phyloP scores from a whole-genome alignment of 1,284 basidiomycete genomes.

The Veloboletus limbatus region DNA sequence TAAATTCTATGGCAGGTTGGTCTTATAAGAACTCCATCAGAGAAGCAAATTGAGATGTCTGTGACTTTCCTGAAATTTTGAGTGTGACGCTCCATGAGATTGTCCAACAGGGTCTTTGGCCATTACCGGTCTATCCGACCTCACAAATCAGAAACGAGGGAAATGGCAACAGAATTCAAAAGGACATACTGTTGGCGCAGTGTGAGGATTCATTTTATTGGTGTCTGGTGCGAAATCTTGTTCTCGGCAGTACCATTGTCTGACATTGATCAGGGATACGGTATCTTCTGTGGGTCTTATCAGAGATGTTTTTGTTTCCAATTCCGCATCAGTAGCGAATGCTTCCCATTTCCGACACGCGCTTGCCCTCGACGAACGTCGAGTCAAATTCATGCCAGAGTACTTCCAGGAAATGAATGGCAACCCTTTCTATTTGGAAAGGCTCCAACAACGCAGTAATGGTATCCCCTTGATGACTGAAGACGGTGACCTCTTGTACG shows the following conservation, averaged over 20 bases:
- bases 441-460: no score
- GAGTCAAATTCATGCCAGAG: slow-evolving; percentile 40
- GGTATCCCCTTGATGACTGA: no score
- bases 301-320: slow-evolving; percentile 16
- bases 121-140: slow-evolving; percentile 24
- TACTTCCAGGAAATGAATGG: slow-evolving; percentile 24
- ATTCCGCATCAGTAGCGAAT: slow-evolving; percentile 14
- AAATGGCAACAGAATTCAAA: slow-evolving; percentile 29
- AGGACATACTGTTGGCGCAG: slow-evolving; percentile 26
- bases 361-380: slow-evolving; percentile 37
- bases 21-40: slow-evolving; percentile 2
- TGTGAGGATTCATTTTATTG: slow-evolving; percentile 36
- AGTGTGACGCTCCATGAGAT: no score
- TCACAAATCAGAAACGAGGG: neutral
- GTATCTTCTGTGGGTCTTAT: slow-evolving; percentile 35
- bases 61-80: no score
- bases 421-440: no score
- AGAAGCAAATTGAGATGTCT: neutral
- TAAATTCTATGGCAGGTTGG: slow-evolving; percentile 13
- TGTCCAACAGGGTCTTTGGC: slow-evolving; percentile 34
- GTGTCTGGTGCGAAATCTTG: slow-evolving; percentile 31
- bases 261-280: slow-evolving; percentile 37
- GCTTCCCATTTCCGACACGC: slow-evolving; percentile 39
- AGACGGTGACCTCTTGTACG: no score
- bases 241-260: no score